Evolutionary conservation across 2,329 filamentous ascomycete genomes (phyloP), one percentile per base, ranked within the genome.

Genomic region (Beauveria sp.): DNA sequence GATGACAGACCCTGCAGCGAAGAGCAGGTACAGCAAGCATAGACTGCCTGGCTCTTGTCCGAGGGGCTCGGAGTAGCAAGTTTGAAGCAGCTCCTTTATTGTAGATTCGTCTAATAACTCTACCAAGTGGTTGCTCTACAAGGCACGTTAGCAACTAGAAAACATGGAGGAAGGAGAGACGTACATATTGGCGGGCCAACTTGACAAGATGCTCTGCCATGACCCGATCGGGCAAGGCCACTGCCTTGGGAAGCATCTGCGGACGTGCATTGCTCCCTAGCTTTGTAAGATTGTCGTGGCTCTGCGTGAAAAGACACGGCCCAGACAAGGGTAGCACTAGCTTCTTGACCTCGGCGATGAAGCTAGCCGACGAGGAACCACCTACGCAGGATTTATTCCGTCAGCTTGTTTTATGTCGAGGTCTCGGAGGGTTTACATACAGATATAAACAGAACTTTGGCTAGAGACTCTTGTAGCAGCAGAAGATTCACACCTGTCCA

Each of bases 321-420:
- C 85, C 85, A 20, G 76, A 76, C 34, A 78, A 77, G 9, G 74
- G 80, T 65, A 83, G 80, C 5, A 88, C 83, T 65, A 87, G 80
- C 73, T 83, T 81, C 10, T 85, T 81, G 20, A 88, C 79, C 50
- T 84, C 73, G 61, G 87, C 82, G 3, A 88, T 73, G 66, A 83
- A 87, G 0, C 85, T 84, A 6, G 87, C 73, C 0, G 83, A 83
- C 1, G 84, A 83, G 2, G 85, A 84, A 65, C 87, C 83, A n/a
- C 85, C 85, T 64, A 87, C 77, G 87, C 82, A 34, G 83, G 34
- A 22, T 22, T 8, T 5, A 16, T 12, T 7, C 31, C 5, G 43
- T 61, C 40, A 61, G 52, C 31, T 48, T 16, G 18, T 18, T 18
- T 20, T 24, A 46, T 40, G 9, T 20, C 12, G 4, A 2, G 8